Conservation (phyloP, 768 basidiomycete genomes). For the Thelephora ganbajun region DNA sequence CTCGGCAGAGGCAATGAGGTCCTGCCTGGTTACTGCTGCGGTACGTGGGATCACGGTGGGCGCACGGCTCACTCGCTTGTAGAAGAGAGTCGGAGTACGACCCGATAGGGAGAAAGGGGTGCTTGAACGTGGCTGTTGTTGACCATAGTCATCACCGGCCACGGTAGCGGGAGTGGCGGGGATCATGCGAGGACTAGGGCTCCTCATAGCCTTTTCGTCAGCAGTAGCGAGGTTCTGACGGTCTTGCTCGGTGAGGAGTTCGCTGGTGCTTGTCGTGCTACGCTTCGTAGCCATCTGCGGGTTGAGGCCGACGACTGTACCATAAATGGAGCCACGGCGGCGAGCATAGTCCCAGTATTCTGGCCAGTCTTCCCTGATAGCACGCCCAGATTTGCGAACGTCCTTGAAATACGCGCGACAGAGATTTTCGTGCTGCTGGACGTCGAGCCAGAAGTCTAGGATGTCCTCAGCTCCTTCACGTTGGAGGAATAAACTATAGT, state of each 20-base stretch:
- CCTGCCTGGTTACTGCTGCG: slow-evolving; percentile 76
- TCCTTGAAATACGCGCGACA: slow-evolving; percentile 99
- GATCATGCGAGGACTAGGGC: slow-evolving; percentile 43
- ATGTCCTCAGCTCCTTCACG: slow-evolving; percentile 94
- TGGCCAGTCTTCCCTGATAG: slow-evolving; percentile 96
- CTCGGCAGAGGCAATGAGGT: slow-evolving; percentile 87
- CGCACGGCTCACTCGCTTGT: slow-evolving; percentile 71
- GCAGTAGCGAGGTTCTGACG: slow-evolving; percentile 49
- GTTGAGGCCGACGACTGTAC: slow-evolving; percentile 70
- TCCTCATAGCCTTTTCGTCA: slow-evolving; percentile 35
- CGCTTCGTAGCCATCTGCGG: slow-evolving; percentile 51
- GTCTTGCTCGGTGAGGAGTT: slow-evolving; percentile 56
- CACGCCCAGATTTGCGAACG: slow-evolving; percentile 84
- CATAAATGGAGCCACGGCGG: slow-evolving; percentile 84
- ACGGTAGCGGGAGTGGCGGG: slow-evolving; percentile 35
- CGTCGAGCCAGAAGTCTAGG: slow-evolving; percentile 97
- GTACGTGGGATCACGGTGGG: slow-evolving; percentile 92
- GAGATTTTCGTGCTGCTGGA: slow-evolving; percentile 97
- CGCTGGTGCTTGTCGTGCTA: slow-evolving; percentile 71
- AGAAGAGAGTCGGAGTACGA: slow-evolving; percentile 66
- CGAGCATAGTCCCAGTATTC: slow-evolving; percentile 95
- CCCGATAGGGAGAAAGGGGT: slow-evolving; percentile 71
- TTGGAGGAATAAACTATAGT: slow-evolving; percentile 77
- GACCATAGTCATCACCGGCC: slow-evolving; percentile 22
- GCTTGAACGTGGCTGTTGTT: slow-evolving; percentile 45